These are phyloP conservation scores for Periconia digitata DNA, from an alignment of 2,329 filamentous ascomycete species.

Conservation along the genomic window DNA sequence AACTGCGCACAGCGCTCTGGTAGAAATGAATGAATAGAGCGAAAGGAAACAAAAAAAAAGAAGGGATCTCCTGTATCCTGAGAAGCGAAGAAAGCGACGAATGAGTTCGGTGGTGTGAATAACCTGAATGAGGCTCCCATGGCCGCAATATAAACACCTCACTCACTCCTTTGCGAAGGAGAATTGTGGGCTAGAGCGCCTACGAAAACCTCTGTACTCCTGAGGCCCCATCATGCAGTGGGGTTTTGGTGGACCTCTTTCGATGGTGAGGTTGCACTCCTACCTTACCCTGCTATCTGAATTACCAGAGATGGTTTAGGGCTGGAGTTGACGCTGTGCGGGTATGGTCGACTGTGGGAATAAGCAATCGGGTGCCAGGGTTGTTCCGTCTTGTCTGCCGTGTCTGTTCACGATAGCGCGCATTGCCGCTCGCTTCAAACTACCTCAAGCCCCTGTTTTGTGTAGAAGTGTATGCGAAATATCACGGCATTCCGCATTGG, in stretches of 20 bases:
- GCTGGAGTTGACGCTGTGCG: not conserved
- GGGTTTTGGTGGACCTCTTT: conserved; percentile 3
- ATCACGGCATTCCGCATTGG: conserved; percentile 7
- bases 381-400: not conserved
- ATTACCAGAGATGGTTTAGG: not conserved
- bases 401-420: not conserved
- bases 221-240: conserved; percentile 2
- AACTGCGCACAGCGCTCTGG: conserved; percentile 29
- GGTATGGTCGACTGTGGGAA: conserved; percentile 1
- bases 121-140: not conserved
- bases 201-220: conserved; percentile 3
- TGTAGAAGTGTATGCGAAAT: not conserved
- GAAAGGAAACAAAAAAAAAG: conserved; percentile 18
- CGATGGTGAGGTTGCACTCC: conserved; percentile 5
- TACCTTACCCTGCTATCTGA: not conserved
- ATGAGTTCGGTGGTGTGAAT: conserved; percentile 1
- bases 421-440: conserved; percentile 3
- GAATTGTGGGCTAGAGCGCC: conserved; percentile 1
- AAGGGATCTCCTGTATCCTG: conserved; percentile 11
- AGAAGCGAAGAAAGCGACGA: conserved; percentile 5
- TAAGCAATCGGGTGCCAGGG: conserved; percentile 1
- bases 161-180: not conserved
- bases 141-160: conserved; percentile 2
- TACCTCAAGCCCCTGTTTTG: not conserved
- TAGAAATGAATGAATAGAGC: conserved; percentile 18